Percentiles rank a stretch among this genome's conserved stretches.
Evolutionary conservation across 2,329 filamentous ascomycete genomes (phyloP).

Genomic region (Colletotrichum siamense): DNA sequence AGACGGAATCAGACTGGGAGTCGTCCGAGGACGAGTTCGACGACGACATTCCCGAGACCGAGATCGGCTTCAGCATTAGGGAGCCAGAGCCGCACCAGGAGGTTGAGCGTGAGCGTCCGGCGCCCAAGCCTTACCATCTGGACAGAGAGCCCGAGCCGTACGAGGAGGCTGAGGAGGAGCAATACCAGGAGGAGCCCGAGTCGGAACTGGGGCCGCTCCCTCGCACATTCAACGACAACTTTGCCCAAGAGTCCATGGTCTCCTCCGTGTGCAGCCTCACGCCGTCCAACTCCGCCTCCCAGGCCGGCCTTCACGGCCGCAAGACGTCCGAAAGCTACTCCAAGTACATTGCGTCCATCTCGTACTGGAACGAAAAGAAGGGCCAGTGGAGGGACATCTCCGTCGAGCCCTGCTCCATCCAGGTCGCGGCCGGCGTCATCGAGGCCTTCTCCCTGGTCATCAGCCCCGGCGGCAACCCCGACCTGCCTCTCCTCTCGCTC

Average conservation of each 20-base stretch:
- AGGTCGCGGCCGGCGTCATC: constrained; percentile 63
- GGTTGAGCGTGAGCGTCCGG: constrained; percentile 24
- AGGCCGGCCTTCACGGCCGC: constrained; percentile 66
- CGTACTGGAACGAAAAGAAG: constrained; percentile 65
- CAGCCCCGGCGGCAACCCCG: constrained; percentile 25
- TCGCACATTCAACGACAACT: neutral
- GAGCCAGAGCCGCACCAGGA: constrained; percentile 32
- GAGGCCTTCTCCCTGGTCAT: constrained; percentile 57
- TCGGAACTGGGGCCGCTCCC: neutral
- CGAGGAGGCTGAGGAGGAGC: neutral
- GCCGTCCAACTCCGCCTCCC: constrained; percentile 83
- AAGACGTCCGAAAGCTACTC: constrained; percentile 51
- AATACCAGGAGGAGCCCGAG: neutral
- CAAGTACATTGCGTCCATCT: constrained; percentile 60
- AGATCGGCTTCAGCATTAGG: constrained; percentile 63
- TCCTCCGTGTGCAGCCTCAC: constrained; percentile 68
- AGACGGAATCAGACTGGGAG: constrained; percentile 54
- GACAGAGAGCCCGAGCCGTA: neutral
- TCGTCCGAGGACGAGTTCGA: constrained; percentile 62
- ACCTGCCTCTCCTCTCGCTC: constrained; percentile 66
- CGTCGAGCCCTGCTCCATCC: constrained; percentile 56
- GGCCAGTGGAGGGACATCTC: constrained; percentile 66
- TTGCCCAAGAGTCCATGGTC: constrained; percentile 39
- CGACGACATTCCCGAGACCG: constrained; percentile 63
- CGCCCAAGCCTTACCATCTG: constrained; percentile 9